These are phyloP conservation scores for Nemania sp. DNA, from an alignment of 2,329 filamentous ascomycete species.

Conservation along the genomic window DNA sequence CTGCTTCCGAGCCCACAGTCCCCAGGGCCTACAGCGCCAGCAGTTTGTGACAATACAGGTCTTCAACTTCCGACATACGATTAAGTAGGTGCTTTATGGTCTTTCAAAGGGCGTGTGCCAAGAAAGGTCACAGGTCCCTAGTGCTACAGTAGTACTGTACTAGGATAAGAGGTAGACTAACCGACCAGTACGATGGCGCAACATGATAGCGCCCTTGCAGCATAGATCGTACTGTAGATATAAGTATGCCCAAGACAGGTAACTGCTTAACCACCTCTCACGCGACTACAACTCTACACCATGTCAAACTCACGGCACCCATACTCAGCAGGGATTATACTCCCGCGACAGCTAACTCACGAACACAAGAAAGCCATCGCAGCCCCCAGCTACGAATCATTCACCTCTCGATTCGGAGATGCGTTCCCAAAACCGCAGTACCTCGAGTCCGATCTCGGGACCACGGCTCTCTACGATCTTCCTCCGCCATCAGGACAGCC, in stretches of 20 bases:
- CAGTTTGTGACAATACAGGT: no score
- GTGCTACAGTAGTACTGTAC: background rate
- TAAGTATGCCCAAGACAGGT: background rate
- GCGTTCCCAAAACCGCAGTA: constrained; percentile 28
- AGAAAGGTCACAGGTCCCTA: background rate
- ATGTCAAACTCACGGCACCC: constrained; percentile 14
- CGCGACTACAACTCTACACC: background rate
- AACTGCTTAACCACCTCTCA: background rate
- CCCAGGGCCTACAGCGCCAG: no score
- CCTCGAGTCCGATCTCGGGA: constrained; percentile 35
- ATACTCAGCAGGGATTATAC: background rate
- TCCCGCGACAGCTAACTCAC: constrained; percentile 11
- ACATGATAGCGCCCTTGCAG: background rate
- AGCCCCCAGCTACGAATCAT: constrained; percentile 25
- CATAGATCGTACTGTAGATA: background rate
- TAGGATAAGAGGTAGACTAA: background rate
- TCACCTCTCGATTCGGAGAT: constrained; percentile 30
- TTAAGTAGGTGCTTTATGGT: background rate
- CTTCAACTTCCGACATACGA: no score
- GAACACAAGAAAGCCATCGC: constrained; percentile 20
- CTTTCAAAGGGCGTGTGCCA: background rate
- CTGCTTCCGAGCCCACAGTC: no score
- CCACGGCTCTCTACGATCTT: constrained; percentile 31
- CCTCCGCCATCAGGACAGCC: constrained; percentile 23
- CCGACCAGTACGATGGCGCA: background rate